Conservation (phyloP, 805 yeast species). For the Starmerella etchellsii region DNA sequence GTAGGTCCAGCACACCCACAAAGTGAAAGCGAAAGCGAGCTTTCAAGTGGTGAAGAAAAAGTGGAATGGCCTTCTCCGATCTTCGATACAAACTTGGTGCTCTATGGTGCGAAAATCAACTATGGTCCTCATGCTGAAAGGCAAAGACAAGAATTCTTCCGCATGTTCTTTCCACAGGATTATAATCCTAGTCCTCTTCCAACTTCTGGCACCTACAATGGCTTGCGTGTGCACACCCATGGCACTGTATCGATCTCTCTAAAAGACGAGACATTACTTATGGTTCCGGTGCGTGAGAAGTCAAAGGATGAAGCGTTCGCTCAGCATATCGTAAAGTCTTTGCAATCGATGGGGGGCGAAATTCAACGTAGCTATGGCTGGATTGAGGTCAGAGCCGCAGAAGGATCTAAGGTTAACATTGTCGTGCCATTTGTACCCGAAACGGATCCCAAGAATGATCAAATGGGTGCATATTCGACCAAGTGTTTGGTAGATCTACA, state of each 20-base stretch:
- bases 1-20: slow-evolving; percentile 42
- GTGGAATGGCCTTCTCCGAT: slow-evolving; percentile 5
- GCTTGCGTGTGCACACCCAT: slow-evolving; percentile 41
- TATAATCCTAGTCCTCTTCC: slow-evolving; percentile 36
- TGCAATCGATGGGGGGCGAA: slow-evolving; percentile 9
- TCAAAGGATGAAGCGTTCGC: slow-evolving; percentile 45
- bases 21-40: background rate
- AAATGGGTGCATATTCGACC: slow-evolving; percentile 40
- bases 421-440: slow-evolving; percentile 29
- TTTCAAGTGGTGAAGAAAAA: background rate
- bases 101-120: slow-evolving; percentile 52
- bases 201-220: slow-evolving; percentile 36
- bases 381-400: slow-evolving; percentile 58
- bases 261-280: slow-evolving; percentile 50
- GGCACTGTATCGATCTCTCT: slow-evolving; percentile 45
- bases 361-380: slow-evolving; percentile 69
- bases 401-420: slow-evolving; percentile 38
- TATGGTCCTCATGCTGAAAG: slow-evolving; percentile 97
- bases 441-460: background rate
- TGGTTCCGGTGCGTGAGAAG: slow-evolving; percentile 73
- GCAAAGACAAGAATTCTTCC: slow-evolving; percentile 54
- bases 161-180: slow-evolving; percentile 48
- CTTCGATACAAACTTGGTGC: slow-evolving; percentile 44
- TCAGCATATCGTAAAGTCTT: slow-evolving; percentile 1
- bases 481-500: slow-evolving; percentile 37